Evolutionary conservation across 2,329 filamentous ascomycete genomes (phyloP), one percentile per base, ranked within the genome.

Genomic region (Stachybotrys echinatus): DNA sequence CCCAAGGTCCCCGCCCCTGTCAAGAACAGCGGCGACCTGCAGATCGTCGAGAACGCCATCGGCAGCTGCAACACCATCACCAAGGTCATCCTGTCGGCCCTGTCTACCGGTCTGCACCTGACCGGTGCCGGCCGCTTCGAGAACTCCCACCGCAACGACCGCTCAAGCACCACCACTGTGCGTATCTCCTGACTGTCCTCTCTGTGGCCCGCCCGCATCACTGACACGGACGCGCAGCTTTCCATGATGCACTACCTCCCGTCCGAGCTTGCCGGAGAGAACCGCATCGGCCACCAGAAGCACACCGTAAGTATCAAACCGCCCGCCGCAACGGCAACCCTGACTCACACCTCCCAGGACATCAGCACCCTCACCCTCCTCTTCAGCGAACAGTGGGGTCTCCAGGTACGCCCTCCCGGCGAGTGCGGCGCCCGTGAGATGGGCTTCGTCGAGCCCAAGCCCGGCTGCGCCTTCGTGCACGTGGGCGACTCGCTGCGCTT

Each of bases 401-500:
- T 83, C 23, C 79, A 83, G 63, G 71, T 81, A 53, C 74, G 74
- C 3, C 74, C 76, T 0, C 77, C 77, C 3, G 62, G 62, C 12
- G 52, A 57, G 27, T 59, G 57, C 52, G 74, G 72, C 18, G 62
- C 67, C 8, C 65, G 68, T 27, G 69, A 74, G 58, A 80, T 78
- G 70, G 72, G 72, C 42, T 81, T 79, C 64, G 75, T 83, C 10
- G 73, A 66, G 50, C 79, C 80, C 47, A 72, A 71, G 57, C 60
- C 64, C 0, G 77, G 77, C 50, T 72, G 68, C 54, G 80, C 79
- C 27, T 72, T 83, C 58, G 69, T 83, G 55, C 76, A 83, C 62
- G 75, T 83, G 17, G 80, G 80, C 51, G 80, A 84, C 68, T 79
- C 76, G 22, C 70, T 83, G 54, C 74, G 78, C 42, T 82, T 81